These are phyloP conservation scores for Yamadazyma phyllophila DNA, from an alignment of 805 yeast genomes.

Conservation along the genomic window DNA sequence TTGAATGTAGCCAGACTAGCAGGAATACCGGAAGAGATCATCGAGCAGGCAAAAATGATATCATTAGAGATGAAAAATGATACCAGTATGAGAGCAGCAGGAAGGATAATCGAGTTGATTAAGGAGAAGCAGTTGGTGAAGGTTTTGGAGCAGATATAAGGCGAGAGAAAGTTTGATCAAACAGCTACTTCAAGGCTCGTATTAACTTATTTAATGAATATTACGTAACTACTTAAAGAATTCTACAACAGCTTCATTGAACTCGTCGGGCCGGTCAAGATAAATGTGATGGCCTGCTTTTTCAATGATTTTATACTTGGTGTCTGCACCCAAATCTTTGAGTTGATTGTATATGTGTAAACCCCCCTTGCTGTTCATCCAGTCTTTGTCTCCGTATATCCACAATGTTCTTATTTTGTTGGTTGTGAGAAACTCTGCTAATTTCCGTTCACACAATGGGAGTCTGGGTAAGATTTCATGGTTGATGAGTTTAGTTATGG, in stretches of 20 bases:
- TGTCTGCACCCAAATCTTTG: conserved; percentile 13
- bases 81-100: conserved; percentile 20
- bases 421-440: conserved; percentile 26
- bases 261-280: conserved; percentile 36
- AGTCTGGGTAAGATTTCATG: conserved; percentile 38
- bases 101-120: neutral
- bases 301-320: conserved; percentile 21
- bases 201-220: no score
- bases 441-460: conserved; percentile 41
- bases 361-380: conserved; percentile 44
- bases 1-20: conserved; percentile 83
- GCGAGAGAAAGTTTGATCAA: no score
- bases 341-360: conserved; percentile 29
- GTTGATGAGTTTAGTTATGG: conserved; percentile 39
- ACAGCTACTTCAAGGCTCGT: no score
- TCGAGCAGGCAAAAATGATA: conserved; percentile 41
- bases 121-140: neutral
- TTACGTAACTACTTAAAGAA: conserved; percentile 19
- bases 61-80: conserved; percentile 31
- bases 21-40: conserved; percentile 48
- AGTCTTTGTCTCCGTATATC: conserved; percentile 43
- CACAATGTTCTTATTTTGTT: conserved; percentile 27
- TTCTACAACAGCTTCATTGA: conserved; percentile 23
- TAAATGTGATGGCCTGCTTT: conserved; percentile 45
- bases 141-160: neutral